These are phyloP conservation scores for Exophiala phaeomuriformis DNA, from an alignment of 2,329 filamentous ascomycete species.

Conservation along the genomic window DNA sequence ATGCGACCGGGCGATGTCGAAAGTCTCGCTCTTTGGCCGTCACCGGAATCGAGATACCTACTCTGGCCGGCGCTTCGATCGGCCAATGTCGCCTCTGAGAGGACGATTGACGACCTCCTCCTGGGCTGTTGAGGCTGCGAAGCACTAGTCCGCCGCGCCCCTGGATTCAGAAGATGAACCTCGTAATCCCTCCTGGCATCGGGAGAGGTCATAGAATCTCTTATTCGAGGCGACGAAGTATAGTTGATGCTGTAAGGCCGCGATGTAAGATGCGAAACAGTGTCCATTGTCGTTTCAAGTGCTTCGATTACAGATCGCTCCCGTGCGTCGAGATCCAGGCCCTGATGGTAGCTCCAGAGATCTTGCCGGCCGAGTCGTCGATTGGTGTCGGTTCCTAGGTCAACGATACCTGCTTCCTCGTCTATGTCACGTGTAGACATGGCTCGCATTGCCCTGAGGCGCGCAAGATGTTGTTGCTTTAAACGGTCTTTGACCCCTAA, in stretches of 20 bases:
- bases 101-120: conserved; percentile 36
- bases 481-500: conserved; percentile 24
- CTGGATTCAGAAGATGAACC: conserved; percentile 11
- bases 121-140: conserved; percentile 30
- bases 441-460: conserved; percentile 19
- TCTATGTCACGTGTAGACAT: conserved; percentile 6
- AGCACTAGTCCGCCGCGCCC: background rate
- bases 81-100: conserved; percentile 31
- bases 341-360: conserved; percentile 16
- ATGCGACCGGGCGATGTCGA: conserved; percentile 38
- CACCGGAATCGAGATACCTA: conserved; percentile 28
- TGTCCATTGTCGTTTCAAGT: conserved; percentile 23
- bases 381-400: conserved; percentile 2
- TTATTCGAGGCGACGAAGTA: conserved; percentile 17
- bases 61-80: conserved; percentile 22
- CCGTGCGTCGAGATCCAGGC: conserved; percentile 22
- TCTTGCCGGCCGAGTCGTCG: conserved; percentile 11
- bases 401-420: conserved; percentile 8
- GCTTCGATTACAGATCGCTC: conserved; percentile 24
- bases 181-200: conserved; percentile 10
- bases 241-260: conserved; percentile 26
- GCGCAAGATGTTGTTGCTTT: conserved; percentile 22
- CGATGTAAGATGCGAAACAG: conserved; percentile 7
- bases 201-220: conserved; percentile 6
- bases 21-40: conserved; percentile 35